Base-by-base conservation (phyloP, 148 eudicot genomes). In the Drosera capensis region DNA sequence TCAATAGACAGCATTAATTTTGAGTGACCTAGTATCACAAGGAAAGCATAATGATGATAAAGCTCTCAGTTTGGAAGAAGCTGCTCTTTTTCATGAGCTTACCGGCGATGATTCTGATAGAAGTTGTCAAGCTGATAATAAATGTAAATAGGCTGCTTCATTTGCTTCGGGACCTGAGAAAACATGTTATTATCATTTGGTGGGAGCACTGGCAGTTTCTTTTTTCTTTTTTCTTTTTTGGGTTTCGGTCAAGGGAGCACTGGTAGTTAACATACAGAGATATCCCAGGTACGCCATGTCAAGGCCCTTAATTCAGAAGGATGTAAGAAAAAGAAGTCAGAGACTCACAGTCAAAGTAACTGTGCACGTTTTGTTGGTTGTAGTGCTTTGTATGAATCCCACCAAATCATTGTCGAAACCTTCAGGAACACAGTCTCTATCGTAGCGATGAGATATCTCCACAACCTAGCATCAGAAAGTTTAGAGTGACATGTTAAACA, bases 91-190 rank as follows among this genome's bases (percentile, higher is more conserved):
- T n/a, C n/a, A n/a, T n/a, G n/a, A n/a, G 36, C 68, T 46, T 53
- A 72, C 82, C 82, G 64, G 14, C 78, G 74, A 69, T 77, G 78
- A 51, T 77, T 77, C 52, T 77, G 82, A 36, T 68, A 69, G 72
- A 65, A 77, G 47, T 77, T 67, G 26, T 69, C 71, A 9, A 77
- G 82, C 53, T 77, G 75, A 52, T 72, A 86, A 61, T 86, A 86
- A 21, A 86, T 54, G 46, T 55, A 86, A 38, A 86, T 52, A 18
- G 96, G 96, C 42, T 58, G 48, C 62, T 64, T 75, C 96, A 86
- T 86, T 52, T 54, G 59, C 77, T 73, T 81, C 9, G 80, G 79
- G 52, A 81, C 71, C 96, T 86, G 82, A 58, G 64, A 57, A 53
- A 42, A 22, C 14, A 18, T 53, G 7, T 51, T n/a, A n/a, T n/a